A percentile compares a stretch with the other conserved stretches of the same genome.
Conservation (phyloP, 768 basidiomycete species). For the Piloderma croceum region DNA sequence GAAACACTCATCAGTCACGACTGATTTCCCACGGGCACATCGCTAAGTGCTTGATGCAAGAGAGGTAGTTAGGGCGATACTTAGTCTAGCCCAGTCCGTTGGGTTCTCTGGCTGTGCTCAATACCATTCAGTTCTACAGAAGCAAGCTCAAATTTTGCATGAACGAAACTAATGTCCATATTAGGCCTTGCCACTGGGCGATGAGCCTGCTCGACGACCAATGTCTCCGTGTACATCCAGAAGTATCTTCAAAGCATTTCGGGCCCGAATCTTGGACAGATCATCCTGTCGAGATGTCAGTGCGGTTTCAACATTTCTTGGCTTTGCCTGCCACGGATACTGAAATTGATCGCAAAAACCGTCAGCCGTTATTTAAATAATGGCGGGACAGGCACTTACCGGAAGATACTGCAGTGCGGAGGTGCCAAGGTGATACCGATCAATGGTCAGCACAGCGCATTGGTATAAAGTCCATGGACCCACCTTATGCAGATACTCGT, state of each 20-base stretch:
- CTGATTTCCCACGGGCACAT: slow-evolving; percentile 16
- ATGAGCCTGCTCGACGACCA: slow-evolving; percentile 50
- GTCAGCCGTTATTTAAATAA: slow-evolving; percentile 3
- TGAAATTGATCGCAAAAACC: slow-evolving; percentile 26
- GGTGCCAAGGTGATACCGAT: slow-evolving; percentile 43
- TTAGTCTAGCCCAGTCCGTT: not conserved
- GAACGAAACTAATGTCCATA: no score
- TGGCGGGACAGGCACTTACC: slow-evolving; percentile 17
- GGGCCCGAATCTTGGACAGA: slow-evolving; percentile 80
- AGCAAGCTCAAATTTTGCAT: no score
- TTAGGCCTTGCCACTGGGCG: no score
- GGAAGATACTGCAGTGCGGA: slow-evolving; percentile 21
- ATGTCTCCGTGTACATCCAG: slow-evolving; percentile 90
- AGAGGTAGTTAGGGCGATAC: no score
- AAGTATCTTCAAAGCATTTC: slow-evolving; percentile 91
- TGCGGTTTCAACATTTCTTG: slow-evolving; percentile 60
- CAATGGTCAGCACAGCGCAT: slow-evolving; percentile 24
- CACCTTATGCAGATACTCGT: slow-evolving; percentile 67
- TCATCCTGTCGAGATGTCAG: slow-evolving; percentile 74
- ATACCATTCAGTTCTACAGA: no score
- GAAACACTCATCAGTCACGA: slow-evolving; percentile 9
- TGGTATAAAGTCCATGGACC: slow-evolving; percentile 19
- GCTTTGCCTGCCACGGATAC: slow-evolving; percentile 80
- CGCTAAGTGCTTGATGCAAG: slow-evolving; percentile 13
- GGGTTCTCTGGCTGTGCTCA: no score